Evolutionary conservation across 2,329 filamentous ascomycete genomes (phyloP), one percentile per base, ranked within the genome.

Genomic region (Cladosporium oxysporum): DNA sequence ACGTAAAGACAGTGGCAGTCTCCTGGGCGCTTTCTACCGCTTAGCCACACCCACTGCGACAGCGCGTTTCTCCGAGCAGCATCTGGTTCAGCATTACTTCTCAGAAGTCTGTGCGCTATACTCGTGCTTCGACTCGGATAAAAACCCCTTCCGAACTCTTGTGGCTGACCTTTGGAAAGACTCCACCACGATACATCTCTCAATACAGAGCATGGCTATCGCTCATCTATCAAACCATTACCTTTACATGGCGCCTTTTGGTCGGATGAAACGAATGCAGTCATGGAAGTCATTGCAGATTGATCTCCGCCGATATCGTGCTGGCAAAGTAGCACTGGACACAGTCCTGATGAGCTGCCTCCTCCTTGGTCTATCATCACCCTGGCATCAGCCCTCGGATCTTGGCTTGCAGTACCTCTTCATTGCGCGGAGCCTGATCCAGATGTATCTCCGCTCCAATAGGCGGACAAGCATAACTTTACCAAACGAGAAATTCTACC

Each of bases 131-230:
- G 87, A 89, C 73, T 87, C 86, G 23, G 79, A 82, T 14, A 80
- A 87, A 69, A 89, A 89, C 69, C 85, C 86, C 0, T 88, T 88
- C 69, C 79, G 87, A 44, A 84, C 83, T 1, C 85, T 85, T 0
- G 84, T 88, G 14, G 83, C 82, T 5, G 82, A 83, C 26, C 79
- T 87, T 2, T 88, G 85, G 82, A 80, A 84, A 49, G 83, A 82
- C n/a, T 87, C 85, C 0, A 78, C 83, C 21, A 84, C 85, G 0
- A 85, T 88, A 60, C 86, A 84, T 70, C 86, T 84, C 57, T 85
- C 85, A 1, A 86, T 88, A 55, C 86, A 88, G 69, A 88, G 86
- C 69, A 89, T 88, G 86, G 85, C 86, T 1, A 85, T 86, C 10
- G 86, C 86, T 3, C 86, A 86, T 23, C 77, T 88, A 0, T 83